A percentile compares a stretch with the other conserved stretches of the same genome.
phyloP scores from a whole-genome alignment of 106 monocot genomes.

The Apostasia ramifera region DNA sequence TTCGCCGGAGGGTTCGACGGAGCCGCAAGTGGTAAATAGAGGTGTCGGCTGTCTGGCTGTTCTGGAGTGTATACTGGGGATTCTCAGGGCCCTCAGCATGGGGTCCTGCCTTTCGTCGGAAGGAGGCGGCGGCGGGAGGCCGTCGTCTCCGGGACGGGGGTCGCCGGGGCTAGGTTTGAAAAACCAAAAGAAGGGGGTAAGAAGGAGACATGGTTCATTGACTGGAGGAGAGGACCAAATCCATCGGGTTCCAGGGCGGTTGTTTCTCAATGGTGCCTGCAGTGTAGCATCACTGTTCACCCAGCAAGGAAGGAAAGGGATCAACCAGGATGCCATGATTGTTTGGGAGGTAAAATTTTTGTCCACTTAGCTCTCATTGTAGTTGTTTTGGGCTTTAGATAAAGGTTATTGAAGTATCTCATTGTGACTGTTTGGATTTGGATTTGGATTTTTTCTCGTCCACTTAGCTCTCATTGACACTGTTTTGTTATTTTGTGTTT shows the following conservation, averaged over 20 bases:
- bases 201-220: background rate
- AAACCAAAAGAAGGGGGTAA: background rate
- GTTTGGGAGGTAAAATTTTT: conserved; percentile 21
- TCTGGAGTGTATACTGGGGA: conserved; percentile 13
- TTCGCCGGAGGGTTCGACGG: conserved; percentile 4
- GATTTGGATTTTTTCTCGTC: background rate
- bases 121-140: background rate
- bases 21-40: background rate
- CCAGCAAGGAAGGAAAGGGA: conserved; percentile 10
- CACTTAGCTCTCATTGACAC: background rate
- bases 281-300: conserved; percentile 29
- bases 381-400: background rate
- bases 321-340: background rate
- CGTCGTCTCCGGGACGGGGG: background rate
- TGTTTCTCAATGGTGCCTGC: conserved; percentile 30
- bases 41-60: conserved; percentile 3
- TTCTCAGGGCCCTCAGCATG: conserved; percentile 18
- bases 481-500: background rate
- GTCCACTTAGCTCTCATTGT: conserved; percentile 20
- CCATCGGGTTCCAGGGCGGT: conserved; percentile 22
- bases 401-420: background rate
- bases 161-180: background rate
- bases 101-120: conserved; percentile 18
- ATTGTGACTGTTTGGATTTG: background rate
- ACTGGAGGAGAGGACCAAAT: background rate